Evolutionary conservation across 106 monocot genomes (phyloP).

Genomic region (Hemerocallis citrina): DNA sequence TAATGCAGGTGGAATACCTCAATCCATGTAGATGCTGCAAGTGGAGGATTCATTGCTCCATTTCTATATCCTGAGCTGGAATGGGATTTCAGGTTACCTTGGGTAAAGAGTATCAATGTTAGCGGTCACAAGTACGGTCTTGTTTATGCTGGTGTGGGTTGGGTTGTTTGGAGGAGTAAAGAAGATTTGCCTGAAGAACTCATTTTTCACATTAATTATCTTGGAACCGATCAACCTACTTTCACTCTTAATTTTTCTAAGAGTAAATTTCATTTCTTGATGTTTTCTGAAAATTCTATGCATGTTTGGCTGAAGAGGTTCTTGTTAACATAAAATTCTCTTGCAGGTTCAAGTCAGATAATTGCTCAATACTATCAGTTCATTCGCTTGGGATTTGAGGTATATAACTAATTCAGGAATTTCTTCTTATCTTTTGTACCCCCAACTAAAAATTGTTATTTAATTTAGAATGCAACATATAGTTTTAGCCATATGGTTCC

Average conservation of each 20-base stretch:
- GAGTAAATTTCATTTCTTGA: conserved; percentile 31
- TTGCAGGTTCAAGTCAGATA: conserved; percentile 74
- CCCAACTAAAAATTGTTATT: background rate
- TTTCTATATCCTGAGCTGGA: conserved; percentile 76
- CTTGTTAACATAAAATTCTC: background rate
- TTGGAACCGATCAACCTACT: conserved; percentile 88
- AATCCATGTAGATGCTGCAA: conserved; percentile 82
- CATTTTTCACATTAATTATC: conserved; percentile 87
- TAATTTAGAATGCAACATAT: background rate
- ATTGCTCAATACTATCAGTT: conserved; percentile 95
- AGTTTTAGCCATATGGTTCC: background rate
- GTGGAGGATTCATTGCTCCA: conserved; percentile 82
- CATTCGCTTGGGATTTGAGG: conserved; percentile 79
- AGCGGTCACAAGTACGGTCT: conserved; percentile 96
- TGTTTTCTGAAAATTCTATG: background rate
- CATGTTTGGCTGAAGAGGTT: background rate
- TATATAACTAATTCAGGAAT: conserved; percentile 9
- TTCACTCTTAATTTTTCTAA: conserved; percentile 91
- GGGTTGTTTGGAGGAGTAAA: conserved; percentile 80
- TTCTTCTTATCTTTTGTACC: background rate
- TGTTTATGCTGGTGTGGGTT: conserved; percentile 84
- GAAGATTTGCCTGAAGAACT: conserved; percentile 87
- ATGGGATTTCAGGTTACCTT: conserved; percentile 80
- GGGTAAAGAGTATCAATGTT: conserved; percentile 89
- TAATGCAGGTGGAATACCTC: conserved; percentile 59